Evolutionary conservation across 371 early-diverging fungal species (phyloP).

Genomic region (Actinomucor elegans): DNA sequence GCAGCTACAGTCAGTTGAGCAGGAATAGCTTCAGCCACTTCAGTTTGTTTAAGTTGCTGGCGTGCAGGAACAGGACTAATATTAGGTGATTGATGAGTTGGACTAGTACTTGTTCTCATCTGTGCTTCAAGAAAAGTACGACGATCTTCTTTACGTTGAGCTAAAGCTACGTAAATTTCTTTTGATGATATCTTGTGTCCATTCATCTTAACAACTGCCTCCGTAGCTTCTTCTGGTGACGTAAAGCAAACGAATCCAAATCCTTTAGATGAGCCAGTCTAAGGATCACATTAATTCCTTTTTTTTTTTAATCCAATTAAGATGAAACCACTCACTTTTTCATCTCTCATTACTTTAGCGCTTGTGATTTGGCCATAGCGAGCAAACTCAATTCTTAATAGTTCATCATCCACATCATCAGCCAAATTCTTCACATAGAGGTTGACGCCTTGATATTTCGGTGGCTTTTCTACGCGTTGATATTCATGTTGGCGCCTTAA

Average conservation of each 20-base stretch:
- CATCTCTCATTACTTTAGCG: conserved; percentile 96
- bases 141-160: conserved; percentile 96
- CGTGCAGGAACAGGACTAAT: neutral
- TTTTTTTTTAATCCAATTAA: no score
- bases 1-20: conserved; percentile 38
- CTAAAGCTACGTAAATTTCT: conserved; percentile 95
- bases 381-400: conserved; percentile 86
- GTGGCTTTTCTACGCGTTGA: conserved; percentile 77
- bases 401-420: conserved; percentile 90
- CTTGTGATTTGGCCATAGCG: conserved; percentile 93
- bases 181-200: conserved; percentile 81
- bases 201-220: conserved; percentile 88
- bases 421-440: conserved; percentile 97
- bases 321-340: no score
- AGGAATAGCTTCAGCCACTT: neutral
- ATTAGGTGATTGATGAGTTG: conserved; percentile 11
- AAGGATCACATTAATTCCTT: no score
- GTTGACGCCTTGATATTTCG: conserved; percentile 96
- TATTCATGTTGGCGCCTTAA: conserved; percentile 87
- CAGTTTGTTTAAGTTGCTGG: neutral
- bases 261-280: conserved; percentile 68
- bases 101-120: neutral
- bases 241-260: conserved; percentile 93
- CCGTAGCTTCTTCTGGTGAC: conserved; percentile 83
- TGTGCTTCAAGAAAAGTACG: conserved; percentile 87